These are phyloP conservation scores for Nephromyces sp. DNA, from an alignment of 169 alveolate species.

Conservation along the genomic window DNA sequence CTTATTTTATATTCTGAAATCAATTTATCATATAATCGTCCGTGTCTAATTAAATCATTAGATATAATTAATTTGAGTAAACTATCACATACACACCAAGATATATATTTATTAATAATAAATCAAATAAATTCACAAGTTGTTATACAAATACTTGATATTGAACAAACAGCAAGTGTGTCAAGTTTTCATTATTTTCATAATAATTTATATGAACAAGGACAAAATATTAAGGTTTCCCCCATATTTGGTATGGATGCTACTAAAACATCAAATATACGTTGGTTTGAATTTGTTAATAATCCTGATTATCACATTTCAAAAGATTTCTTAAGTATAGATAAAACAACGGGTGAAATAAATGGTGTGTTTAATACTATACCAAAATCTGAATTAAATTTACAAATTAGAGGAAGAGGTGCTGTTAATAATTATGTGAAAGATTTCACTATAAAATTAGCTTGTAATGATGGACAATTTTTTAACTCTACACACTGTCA, in stretches of 20 bases:
- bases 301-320: not conserved
- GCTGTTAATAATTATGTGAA: conserved; percentile 20
- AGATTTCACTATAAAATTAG: conserved; percentile 11
- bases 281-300: not conserved
- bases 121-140: not conserved
- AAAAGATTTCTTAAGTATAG: not conserved
- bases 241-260: not conserved
- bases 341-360: conserved; percentile 26
- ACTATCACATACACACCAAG: not conserved
- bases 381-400: not conserved
- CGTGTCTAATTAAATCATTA: not conserved
- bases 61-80: not conserved
- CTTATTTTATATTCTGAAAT: not conserved
- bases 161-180: not conserved
- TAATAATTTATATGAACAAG: not conserved
- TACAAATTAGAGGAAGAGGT: conserved; percentile 30
- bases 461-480: conserved; percentile 47
- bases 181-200: not conserved
- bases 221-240: not conserved
- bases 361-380: conserved; percentile 5
- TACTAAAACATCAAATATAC: not conserved
- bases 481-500: conserved; percentile 37
- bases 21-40: not conserved
- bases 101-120: not conserved
- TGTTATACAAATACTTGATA: not conserved